These are phyloP conservation scores for Spathaspora girioi DNA, from an alignment of 805 yeast genomes.

Conservation along the genomic window DNA sequence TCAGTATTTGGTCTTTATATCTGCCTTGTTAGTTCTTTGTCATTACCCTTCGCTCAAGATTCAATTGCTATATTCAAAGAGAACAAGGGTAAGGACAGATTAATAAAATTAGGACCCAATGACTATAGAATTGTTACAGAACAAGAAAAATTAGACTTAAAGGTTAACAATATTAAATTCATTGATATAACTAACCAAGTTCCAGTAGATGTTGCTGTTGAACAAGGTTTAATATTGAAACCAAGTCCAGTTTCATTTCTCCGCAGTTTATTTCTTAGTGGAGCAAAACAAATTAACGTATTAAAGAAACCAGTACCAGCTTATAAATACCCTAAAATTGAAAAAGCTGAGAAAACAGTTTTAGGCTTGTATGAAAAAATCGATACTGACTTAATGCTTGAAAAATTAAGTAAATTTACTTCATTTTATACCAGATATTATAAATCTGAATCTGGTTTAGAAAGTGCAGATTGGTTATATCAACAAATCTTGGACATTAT, in stretches of 20 bases:
- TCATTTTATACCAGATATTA: constrained; percentile 76
- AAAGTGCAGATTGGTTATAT: constrained; percentile 69
- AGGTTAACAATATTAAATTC: constrained; percentile 48
- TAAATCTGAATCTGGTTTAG: constrained; percentile 64
- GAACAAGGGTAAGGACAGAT: constrained; percentile 11
- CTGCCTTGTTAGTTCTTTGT: neutral
- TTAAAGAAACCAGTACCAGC: constrained; percentile 23
- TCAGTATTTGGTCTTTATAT: neutral
- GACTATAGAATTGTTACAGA: constrained; percentile 32
- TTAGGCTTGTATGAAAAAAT: constrained; percentile 40
- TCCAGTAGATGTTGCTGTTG: constrained; percentile 32
- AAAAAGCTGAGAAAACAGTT: constrained; percentile 36
- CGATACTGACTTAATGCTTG: constrained; percentile 44
- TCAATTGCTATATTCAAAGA: constrained; percentile 1
- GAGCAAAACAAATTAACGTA: constrained; percentile 23
- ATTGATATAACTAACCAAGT: constrained; percentile 60
- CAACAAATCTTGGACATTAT: constrained; percentile 43
- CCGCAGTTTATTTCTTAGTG: constrained; percentile 14
- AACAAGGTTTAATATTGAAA: constrained; percentile 17
- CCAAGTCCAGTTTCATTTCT: constrained; percentile 8
- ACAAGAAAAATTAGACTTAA: constrained; percentile 28
- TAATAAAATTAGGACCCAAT: constrained; percentile 34
- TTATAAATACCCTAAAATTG: constrained; percentile 52
- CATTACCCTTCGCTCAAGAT: neutral
- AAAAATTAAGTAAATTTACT: constrained; percentile 58